phyloP scores from a whole-genome alignment of 768 basidiomycete genomes.

The Wakefieldia striispora region DNA sequence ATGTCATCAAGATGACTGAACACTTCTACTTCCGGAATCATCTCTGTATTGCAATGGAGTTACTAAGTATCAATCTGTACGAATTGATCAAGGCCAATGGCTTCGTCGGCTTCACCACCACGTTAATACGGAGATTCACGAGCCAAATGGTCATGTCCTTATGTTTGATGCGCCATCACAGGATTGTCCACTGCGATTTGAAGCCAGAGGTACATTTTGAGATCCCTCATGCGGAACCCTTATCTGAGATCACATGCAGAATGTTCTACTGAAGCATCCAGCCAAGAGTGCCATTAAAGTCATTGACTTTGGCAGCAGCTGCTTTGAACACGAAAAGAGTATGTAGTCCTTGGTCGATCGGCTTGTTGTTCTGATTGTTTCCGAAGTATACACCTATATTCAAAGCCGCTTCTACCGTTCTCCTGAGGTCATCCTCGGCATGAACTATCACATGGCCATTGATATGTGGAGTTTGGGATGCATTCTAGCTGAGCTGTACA shows the following conservation, averaged over 20 bases:
- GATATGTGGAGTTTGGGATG: constrained; percentile 99
- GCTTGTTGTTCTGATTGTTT: constrained; percentile 6
- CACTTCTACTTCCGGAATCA: constrained; percentile 98
- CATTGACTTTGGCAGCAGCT: constrained; percentile 98
- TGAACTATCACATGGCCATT: constrained; percentile 99
- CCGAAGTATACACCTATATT: constrained; percentile 95
- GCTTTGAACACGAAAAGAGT: constrained; percentile 99
- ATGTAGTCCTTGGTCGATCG: constrained; percentile 27
- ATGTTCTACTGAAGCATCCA: constrained; percentile 91
- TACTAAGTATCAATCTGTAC: constrained; percentile 97
- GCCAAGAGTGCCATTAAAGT: constrained; percentile 96
- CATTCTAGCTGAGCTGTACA: constrained; percentile 95
- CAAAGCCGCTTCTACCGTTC: constrained; percentile 99
- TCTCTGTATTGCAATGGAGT: constrained; percentile 96
- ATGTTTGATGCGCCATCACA: constrained; percentile 92
- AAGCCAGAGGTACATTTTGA: constrained; percentile 83
- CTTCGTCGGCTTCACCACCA: constrained; percentile 96
- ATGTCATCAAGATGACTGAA: constrained; percentile 97
- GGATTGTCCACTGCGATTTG: constrained; percentile 97
- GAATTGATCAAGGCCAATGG: constrained; percentile 99
- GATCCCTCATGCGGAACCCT: background rate
- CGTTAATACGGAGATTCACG: constrained; percentile 92
- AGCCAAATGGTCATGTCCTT: constrained; percentile 92
- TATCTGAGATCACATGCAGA: constrained; percentile 47
- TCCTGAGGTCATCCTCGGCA: constrained; percentile 97